Evolutionary conservation across 768 basidiomycete genomes (phyloP), one percentile per base, ranked within the genome.

Genomic region (Vararia minispora): DNA sequence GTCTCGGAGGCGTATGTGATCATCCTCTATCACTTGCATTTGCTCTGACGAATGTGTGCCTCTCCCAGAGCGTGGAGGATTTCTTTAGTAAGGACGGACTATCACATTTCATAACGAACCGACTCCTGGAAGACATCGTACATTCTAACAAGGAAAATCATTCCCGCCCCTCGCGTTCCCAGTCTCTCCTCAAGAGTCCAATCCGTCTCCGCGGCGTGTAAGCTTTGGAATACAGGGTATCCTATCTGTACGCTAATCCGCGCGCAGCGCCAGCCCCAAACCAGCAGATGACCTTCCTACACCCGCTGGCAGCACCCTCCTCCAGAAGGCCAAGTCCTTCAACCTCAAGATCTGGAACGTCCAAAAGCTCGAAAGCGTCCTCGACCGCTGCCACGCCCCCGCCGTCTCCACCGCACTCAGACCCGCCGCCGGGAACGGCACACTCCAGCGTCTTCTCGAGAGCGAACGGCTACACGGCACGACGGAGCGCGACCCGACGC

Each of bases 341-440:
- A 72, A 74, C 22, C 82, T 87, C 56, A 98, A 95, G 61, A 74
- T 97, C 20, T 99, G 94, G 94, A 77, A 59, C 29, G 62, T 79
- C 2, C 54, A 62, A 11, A 87, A 87, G 53, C 68, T 87, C 2
- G 69, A 75, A 24, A 85, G 74, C 48, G 77, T 87, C 33, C 58
- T 87, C 33, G 68, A 74, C 34, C 77, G 84, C 36, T 85, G 81
- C 48, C 60, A 76, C 24, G 56, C 64, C 7, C 53, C 59, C 32
- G 55, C 57, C 22, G 35, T 35, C 53, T 39, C 43, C 46, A 29
- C 50, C 37, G 52, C 53, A 37, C 52, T 48, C 30, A 55, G 57
- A 34, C 47, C 50, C 40, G 51, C 58, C 29, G 37, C 53, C 18
- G 56, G 45, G 48, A 63, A 51, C 26, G 71, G 65, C 28, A 65